phyloP scores from a whole-genome alignment of 192 early-diverging fungal genomes.

The Phlyctochytrium planicorne region DNA sequence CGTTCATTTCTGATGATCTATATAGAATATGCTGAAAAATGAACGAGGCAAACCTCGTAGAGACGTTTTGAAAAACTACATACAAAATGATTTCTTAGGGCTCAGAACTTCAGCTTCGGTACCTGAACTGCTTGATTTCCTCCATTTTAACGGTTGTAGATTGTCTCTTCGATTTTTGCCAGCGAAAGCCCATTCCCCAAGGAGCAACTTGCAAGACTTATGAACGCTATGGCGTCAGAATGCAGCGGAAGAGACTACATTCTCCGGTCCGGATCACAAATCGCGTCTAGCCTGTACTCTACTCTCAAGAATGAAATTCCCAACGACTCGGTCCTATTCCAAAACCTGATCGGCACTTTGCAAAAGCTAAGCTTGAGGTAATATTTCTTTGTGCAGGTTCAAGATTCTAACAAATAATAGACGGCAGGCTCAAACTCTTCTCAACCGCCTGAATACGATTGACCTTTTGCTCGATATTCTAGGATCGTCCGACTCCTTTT shows the following conservation, averaged over 20 bases:
- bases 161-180: background rate
- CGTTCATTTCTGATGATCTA: background rate
- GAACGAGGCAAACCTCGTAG: background rate
- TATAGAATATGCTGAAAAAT: constrained; percentile 4
- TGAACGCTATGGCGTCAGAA: constrained; percentile 43
- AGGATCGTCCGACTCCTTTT: constrained; percentile 30
- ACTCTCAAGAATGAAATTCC: constrained; percentile 26
- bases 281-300: constrained; percentile 31
- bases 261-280: background rate
- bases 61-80: constrained; percentile 25
- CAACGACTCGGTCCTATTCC: constrained; percentile 25
- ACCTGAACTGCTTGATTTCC: background rate
- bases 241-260: constrained; percentile 46
- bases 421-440: constrained; percentile 38
- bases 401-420: constrained; percentile 13
- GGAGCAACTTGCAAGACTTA: constrained; percentile 34
- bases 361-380: constrained; percentile 53
- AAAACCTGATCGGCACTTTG: constrained; percentile 44
- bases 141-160: background rate
- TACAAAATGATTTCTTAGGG: constrained; percentile 32
- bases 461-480: constrained; percentile 35
- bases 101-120: constrained; percentile 17
- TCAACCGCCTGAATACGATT: constrained; percentile 42
- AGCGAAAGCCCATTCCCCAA: constrained; percentile 7
- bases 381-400: too few relatives aligned